Percentiles rank a stretch among this genome's conserved stretches.
These are phyloP conservation scores for Serendipita vermifera DNA, from an alignment of 768 basidiomycete species.

Conservation along the genomic window DNA sequence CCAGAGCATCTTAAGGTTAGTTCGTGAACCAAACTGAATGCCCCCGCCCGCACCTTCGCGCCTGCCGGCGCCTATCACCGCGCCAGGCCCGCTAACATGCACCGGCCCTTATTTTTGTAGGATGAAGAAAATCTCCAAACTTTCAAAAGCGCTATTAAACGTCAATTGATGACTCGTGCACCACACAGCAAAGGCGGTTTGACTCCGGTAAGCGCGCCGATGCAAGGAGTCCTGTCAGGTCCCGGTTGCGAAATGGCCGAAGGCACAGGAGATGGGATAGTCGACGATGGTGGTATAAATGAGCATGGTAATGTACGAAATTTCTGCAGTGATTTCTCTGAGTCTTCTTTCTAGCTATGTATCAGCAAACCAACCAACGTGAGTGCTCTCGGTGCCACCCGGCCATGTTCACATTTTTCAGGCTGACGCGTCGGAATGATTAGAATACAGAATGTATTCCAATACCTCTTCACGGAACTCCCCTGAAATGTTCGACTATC, in stretches of 20 bases:
- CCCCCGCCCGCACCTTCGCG: too few relatives aligned
- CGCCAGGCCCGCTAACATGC: too few relatives aligned
- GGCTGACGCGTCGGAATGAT: too few relatives aligned
- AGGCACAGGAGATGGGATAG: not conserved
- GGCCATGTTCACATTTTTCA: too few relatives aligned
- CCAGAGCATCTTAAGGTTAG: not conserved
- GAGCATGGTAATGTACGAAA: not conserved
- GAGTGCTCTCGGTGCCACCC: too few relatives aligned
- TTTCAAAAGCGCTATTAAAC: constrained; percentile 1
- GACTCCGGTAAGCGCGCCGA: not conserved
- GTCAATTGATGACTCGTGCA: not conserved
- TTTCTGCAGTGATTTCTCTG: too few relatives aligned
- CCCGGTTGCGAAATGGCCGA: not conserved
- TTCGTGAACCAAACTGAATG: too few relatives aligned
- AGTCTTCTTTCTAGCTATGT: too few relatives aligned
- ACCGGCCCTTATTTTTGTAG: not conserved
- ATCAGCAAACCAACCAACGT: too few relatives aligned
- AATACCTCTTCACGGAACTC: too few relatives aligned
- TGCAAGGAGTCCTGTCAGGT: not conserved
- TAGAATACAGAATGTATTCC: too few relatives aligned
- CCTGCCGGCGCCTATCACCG: too few relatives aligned
- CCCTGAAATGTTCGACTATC: constrained; percentile 2
- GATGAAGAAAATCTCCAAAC: constrained; percentile 8
- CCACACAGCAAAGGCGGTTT: not conserved
- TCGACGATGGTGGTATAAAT: not conserved